phyloP scores from a whole-genome alignment of 78 protist species.

The Pigoraptor vietnamica region DNA sequence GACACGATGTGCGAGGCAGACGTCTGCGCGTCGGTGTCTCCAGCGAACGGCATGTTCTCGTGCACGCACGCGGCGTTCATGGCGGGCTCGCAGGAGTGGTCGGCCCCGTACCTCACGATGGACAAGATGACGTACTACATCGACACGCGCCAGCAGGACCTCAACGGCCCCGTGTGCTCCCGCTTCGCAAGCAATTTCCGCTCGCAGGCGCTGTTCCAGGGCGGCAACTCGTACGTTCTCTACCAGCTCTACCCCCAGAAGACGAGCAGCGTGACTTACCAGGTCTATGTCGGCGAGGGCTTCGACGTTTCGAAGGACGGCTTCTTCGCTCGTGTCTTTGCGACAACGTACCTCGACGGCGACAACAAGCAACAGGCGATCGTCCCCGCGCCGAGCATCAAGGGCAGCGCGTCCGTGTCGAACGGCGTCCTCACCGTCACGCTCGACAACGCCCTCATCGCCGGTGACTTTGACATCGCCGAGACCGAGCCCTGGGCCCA shows the following conservation, averaged over 20 bases:
- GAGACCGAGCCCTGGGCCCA: not conserved
- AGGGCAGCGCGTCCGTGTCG: not conserved
- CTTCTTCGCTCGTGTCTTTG: not conserved
- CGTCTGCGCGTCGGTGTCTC: not conserved
- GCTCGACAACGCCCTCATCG: not conserved
- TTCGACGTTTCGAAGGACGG: not conserved
- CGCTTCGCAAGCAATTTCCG: not conserved
- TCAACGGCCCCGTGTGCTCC: not conserved
- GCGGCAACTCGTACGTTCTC: not conserved
- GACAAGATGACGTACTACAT: not conserved
- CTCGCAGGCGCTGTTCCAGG: not conserved
- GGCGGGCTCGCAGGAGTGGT: not conserved
- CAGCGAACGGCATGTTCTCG: not conserved
- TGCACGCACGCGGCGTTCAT: not conserved
- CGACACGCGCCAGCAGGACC: not conserved
- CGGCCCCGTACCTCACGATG: not conserved
- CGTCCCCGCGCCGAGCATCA: not conserved
- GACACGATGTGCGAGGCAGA: not conserved
- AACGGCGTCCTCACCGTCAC: not conserved
- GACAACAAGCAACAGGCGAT: not conserved
- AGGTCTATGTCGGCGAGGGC: not conserved
- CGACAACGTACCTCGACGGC: not conserved
- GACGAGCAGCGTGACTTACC: not conserved
- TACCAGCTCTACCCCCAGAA: not conserved
- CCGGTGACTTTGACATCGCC: not conserved